Percentiles rank a stretch among this genome's conserved stretches.
phyloP scores from a whole-genome alignment of 345 rosid genomes.

The Erucastrum elatum region DNA sequence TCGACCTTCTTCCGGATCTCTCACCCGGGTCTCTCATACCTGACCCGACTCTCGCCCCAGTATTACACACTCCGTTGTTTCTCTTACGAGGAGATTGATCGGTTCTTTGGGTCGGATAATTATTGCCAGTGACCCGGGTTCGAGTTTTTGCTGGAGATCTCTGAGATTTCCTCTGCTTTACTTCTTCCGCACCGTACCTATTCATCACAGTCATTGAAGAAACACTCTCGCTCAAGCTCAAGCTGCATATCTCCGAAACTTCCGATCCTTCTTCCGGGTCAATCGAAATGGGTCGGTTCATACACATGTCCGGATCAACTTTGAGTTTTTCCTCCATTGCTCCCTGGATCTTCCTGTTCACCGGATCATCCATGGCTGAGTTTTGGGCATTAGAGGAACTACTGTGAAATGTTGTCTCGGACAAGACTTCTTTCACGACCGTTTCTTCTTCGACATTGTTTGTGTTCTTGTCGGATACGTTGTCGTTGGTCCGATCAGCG shows the following conservation, averaged over 20 bases:
- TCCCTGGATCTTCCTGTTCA: constrained; percentile 36
- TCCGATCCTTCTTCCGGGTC: constrained; percentile 50
- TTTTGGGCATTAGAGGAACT: constrained; percentile 16
- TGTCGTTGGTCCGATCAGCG: constrained; percentile 13
- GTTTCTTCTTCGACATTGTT: constrained; percentile 60
- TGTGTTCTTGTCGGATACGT: constrained; percentile 26
- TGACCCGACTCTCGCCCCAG: constrained; percentile 40
- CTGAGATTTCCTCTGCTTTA: constrained; percentile 39
- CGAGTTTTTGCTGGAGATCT: constrained; percentile 62
- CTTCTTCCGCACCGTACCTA: constrained; percentile 43
- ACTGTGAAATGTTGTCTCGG: constrained; percentile 51
- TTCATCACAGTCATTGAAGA: constrained; percentile 51
- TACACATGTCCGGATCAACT: background rate
- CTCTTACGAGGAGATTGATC: constrained; percentile 59
- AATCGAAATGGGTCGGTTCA: constrained; percentile 7
- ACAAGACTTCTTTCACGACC: constrained; percentile 80
- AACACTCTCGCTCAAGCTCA: constrained; percentile 62
- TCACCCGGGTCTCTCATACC: constrained; percentile 56
- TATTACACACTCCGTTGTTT: constrained; percentile 28
- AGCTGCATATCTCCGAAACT: constrained; percentile 68
- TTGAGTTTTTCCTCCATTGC: constrained; percentile 7
- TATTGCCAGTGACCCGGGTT: constrained; percentile 45
- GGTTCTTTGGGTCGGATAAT: constrained; percentile 47
- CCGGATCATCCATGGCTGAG: constrained; percentile 25
- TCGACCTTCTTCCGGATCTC: constrained; percentile 63